Evolutionary conservation across 2,329 filamentous ascomycete species (phyloP), one percentile per base, ranked within the genome.

Genomic region (Parastagonospora nodorum): DNA sequence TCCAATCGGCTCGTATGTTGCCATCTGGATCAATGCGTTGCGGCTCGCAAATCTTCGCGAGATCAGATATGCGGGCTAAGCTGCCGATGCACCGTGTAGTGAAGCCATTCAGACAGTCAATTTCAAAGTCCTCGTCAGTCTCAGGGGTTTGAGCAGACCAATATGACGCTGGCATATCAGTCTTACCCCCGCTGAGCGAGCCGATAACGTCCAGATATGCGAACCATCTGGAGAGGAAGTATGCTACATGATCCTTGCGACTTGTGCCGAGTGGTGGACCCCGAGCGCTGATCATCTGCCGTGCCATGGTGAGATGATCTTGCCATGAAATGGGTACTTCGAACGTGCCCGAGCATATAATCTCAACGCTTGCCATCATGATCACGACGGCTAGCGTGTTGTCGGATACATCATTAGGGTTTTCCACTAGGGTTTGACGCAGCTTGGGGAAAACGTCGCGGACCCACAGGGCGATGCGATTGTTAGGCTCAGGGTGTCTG

Each of bases 251-350:
- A 60, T 78, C 72, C 32, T 72, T 61, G 76, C 80, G 63, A 74
- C 73, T 72, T 58, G 82, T 81, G 27, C 79, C 74, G 44, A 83
- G 80, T 8, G 84, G 80, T 15, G 85, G 84, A 35, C 82, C 81
- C 6, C 88, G 84, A 3, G 85, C 82, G 11, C 85, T 78, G 62
- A 93, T 92, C 60, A 95, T 84, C 61, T 88, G 83, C 2, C 90
- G 84, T 1, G 90, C 90, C 45, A 91, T 83, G 48, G 84, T 84
- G 1, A 95, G 80, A 71, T 95, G 90, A 44, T 82, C 84, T 67
- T 92, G 89, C 90, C 90, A 95, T 1, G 88, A 82, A 45, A 93
- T 88, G 1, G 84, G 81, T n/a, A 90, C 86, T 46, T 88, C 89
- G 66, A 94, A 93, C 0, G 88, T 88, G 49, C 87, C 88, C 0